phyloP scores from a whole-genome alignment of 139 green algal species.

The Coccomyxa sp. region DNA sequence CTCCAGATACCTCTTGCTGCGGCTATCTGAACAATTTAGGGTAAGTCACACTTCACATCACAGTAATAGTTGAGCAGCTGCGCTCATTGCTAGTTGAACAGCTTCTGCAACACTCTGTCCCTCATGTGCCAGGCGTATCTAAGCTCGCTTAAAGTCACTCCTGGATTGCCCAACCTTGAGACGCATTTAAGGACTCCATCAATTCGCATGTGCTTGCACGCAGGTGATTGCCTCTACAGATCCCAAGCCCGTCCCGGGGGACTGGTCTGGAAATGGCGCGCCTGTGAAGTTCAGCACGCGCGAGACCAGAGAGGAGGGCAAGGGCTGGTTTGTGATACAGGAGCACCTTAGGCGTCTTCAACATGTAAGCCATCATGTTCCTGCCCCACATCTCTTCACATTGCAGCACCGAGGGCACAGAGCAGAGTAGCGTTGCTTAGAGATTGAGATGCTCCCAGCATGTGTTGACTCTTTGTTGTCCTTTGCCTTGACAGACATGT shows the following conservation, averaged over 20 bases:
- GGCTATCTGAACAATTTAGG: conserved; percentile 42
- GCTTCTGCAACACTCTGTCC: not conserved
- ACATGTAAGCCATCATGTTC: conserved; percentile 13
- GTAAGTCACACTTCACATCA: not conserved
- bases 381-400: too few species aligned
- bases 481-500: too few species aligned
- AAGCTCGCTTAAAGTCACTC: not conserved
- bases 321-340: conserved; percentile 52
- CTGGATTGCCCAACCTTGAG: not conserved
- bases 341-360: conserved; percentile 45
- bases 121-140: not conserved
- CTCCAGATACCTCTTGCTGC: conserved; percentile 59
- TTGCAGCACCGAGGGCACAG: too few species aligned
- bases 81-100: not conserved
- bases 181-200: not conserved
- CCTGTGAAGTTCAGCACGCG: conserved; percentile 68
- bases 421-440: too few species aligned
- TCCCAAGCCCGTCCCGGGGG: conserved; percentile 43
- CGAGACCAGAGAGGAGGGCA: conserved; percentile 34
- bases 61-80: not conserved
- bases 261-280: conserved; percentile 50
- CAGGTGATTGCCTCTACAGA: conserved; percentile 53
- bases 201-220: not conserved
- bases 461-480: too few species aligned
- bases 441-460: too few species aligned